These are phyloP conservation scores for Spencermartinsiella ligniputridi DNA, from an alignment of 1,139 yeast species.

Conservation along the genomic window DNA sequence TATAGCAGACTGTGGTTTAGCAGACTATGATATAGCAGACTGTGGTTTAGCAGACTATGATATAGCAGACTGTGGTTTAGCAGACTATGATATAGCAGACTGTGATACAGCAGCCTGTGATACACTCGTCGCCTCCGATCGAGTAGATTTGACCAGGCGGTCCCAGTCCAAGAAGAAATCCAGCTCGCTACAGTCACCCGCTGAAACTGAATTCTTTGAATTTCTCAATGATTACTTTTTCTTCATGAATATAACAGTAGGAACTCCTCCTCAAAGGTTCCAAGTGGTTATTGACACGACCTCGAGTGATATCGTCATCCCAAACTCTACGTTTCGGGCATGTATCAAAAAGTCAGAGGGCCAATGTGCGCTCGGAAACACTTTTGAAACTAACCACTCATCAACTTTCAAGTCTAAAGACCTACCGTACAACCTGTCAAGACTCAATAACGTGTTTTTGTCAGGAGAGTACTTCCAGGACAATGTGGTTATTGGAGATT, in stretches of 20 bases:
- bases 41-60: too few species aligned
- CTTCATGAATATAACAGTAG: conserved; percentile 13
- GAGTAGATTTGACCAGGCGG: neutral
- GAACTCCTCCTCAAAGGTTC: conserved; percentile 17
- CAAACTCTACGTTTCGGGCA: conserved; percentile 9
- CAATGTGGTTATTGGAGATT: conserved; percentile 12
- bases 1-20: too few species aligned
- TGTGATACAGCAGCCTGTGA: too few species aligned
- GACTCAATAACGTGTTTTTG: conserved; percentile 16
- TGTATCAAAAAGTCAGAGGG: conserved; percentile 9
- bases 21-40: too few species aligned
- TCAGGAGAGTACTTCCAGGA: conserved; percentile 19
- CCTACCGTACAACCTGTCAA: conserved; percentile 9
- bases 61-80: too few species aligned
- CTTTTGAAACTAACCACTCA: conserved; percentile 15
- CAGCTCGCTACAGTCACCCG: neutral
- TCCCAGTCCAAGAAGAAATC: neutral
- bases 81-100: too few species aligned
- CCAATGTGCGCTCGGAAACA: conserved; percentile 12
- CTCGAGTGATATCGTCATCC: conserved; percentile 17
- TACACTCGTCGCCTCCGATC: too few species aligned
- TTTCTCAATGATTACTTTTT: conserved; percentile 2
- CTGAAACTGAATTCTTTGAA: neutral
- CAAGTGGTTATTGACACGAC: conserved; percentile 18
- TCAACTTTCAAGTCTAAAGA: conserved; percentile 9